A percentile compares a stretch with the other conserved stretches of the same genome.
Conservation (phyloP, 495 filamentous ascomycete species). For the Rostrohypoxylon terebratum region DNA sequence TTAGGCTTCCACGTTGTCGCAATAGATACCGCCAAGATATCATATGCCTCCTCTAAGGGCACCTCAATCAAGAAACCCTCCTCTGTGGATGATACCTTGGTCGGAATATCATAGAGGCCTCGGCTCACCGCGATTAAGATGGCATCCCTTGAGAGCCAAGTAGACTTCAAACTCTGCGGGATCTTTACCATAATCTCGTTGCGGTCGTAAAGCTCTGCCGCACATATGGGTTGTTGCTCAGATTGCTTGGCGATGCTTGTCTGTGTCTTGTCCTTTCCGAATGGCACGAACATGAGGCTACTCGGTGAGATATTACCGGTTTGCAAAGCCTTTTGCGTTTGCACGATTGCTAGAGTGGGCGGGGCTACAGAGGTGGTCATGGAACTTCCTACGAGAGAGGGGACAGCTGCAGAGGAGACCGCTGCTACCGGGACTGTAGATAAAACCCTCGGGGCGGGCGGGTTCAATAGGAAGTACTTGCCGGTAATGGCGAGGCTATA, state of each 20-base stretch:
- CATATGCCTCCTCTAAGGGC: slow-evolving; percentile 54
- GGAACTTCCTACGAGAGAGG: slow-evolving; percentile 21
- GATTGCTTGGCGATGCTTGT: slow-evolving; percentile 32
- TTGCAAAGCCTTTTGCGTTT: slow-evolving; percentile 42
- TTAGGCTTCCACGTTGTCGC: slow-evolving; percentile 57
- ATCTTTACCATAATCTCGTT: slow-evolving; percentile 57
- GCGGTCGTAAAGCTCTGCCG: slow-evolving; percentile 50
- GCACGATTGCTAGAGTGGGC: slow-evolving; percentile 19
- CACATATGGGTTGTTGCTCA: slow-evolving; percentile 51
- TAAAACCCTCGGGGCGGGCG: slow-evolving; percentile 36
- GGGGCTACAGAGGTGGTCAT: slow-evolving; percentile 20
- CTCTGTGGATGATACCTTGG: slow-evolving; percentile 56
- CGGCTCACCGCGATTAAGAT: slow-evolving; percentile 59
- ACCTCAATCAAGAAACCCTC: slow-evolving; percentile 61
- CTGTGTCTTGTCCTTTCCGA: slow-evolving; percentile 51
- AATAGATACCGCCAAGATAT: slow-evolving; percentile 57
- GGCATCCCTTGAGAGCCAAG: slow-evolving; percentile 57
- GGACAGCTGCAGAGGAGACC: slow-evolving; percentile 38
- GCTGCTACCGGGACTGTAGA: slow-evolving; percentile 50
- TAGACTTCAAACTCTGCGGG: slow-evolving; percentile 51
- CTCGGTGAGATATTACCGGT: slow-evolving; percentile 33
- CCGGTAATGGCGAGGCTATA: slow-evolving; percentile 39
- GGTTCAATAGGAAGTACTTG: slow-evolving; percentile 37
- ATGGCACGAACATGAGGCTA: slow-evolving; percentile 49
- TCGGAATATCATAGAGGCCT: slow-evolving; percentile 53